Evolutionary conservation across 768 basidiomycete species (phyloP), one percentile per base, ranked within the genome.

Genomic region (Boletus reticuloceps): DNA sequence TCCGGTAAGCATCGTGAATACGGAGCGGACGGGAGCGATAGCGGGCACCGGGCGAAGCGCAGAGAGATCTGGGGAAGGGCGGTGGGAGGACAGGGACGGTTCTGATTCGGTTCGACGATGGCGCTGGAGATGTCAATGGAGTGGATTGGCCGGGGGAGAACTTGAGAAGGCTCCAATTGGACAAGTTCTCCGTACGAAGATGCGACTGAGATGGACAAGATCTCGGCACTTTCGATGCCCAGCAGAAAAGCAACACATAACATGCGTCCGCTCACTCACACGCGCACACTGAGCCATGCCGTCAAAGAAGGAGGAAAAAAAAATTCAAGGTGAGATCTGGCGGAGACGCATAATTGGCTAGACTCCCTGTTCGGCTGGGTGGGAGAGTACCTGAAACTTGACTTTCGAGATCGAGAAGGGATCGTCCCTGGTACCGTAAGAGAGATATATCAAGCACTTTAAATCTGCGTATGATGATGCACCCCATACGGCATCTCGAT

Each of bases 391-490:
- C 71, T 70, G 69, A 65, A 65, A 65, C 67, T 60, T 69, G 67
- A 59, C 63, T 67, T 67, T 71, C 62, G 58, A 69, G 69, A 69
- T 72, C 69, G 67, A 71, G 69, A 67, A 58, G 58, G 63, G 71
- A 71, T 71, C 69, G 71, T 66, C 69, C 71, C 71, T 71, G 63
- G 62, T 71, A 65, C 52, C 69, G 69, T 71, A 71, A 71, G 31
- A 19, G 38, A 43, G 56, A 71, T 70, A 72, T 66, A 71, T 66
- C 67, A 71, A 67, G 67, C 45, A 64, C 56, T 56, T 52, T 59
- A 66, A 68, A 71, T 71, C 66, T 66, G 66, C 41, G 55, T 69
- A 69, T 70, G 69, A 71, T 64, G 69, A 71, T 64, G 60, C 67
- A 59, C 48, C 61, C 55, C 57, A 60, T 71, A 70, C 69, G 69